Percentiles rank a stretch among this genome's conserved stretches.
Evolutionary conservation across 2,329 filamentous ascomycete genomes (phyloP).

Genomic region (Dissoconium aciculare): DNA sequence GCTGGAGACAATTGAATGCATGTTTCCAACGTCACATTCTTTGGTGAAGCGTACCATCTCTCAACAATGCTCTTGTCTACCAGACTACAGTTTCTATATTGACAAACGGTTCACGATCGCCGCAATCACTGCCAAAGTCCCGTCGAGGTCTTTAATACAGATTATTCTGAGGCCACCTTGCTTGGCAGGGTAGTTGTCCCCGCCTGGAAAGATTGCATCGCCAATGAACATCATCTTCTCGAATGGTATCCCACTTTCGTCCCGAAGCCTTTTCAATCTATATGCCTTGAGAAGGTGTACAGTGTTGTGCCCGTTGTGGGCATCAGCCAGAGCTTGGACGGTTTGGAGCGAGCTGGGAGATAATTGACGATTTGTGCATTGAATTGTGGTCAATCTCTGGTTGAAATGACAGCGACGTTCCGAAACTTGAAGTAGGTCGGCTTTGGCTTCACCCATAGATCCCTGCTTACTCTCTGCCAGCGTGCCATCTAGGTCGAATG

Average conservation of each 20-base stretch:
- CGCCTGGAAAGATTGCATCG: slow-evolving; percentile 28
- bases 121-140: slow-evolving; percentile 16
- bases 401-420: slow-evolving; percentile 30
- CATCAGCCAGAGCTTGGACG: slow-evolving; percentile 30
- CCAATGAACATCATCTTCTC: slow-evolving; percentile 30
- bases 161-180: slow-evolving; percentile 21
- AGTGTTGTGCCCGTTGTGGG: slow-evolving; percentile 31
- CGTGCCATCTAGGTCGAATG: slow-evolving; percentile 27
- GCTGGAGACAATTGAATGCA: too few species aligned
- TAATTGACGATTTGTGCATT: slow-evolving; percentile 28
- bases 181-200: slow-evolving; percentile 28
- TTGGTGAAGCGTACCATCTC: too few species aligned
- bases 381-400: slow-evolving; percentile 31
- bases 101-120: slow-evolving; percentile 14
- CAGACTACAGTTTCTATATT: too few species aligned
- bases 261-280: slow-evolving; percentile 17
- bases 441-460: slow-evolving; percentile 22
- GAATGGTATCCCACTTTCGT: slow-evolving; percentile 22
- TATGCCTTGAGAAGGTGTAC: slow-evolving; percentile 27
- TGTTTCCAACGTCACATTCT: too few species aligned
- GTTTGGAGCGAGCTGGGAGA: slow-evolving; percentile 23
- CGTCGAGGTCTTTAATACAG: slow-evolving; percentile 15
- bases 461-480: slow-evolving; percentile 27
- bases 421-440: slow-evolving; percentile 25
- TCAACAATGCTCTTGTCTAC: too few species aligned